Percentiles rank a stretch among this genome's conserved stretches.
Conservation (phyloP, 306 rosid species). For the Prunus armeniaca region DNA sequence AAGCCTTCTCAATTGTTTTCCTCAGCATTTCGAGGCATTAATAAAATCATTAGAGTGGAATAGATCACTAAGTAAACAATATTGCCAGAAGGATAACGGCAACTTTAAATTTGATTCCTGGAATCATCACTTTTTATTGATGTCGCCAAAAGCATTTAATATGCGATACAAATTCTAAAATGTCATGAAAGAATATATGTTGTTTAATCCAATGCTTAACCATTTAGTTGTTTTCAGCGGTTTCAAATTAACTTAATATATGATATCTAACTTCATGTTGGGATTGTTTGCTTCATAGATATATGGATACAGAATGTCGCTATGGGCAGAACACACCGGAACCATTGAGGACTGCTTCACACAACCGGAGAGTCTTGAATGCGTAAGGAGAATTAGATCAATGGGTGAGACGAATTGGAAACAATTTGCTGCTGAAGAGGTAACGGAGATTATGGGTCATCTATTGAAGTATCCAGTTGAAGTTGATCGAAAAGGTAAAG, state of each 20-base stretch:
- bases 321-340: constrained; percentile 92
- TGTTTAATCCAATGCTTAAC: neutral
- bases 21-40: neutral
- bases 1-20: neutral
- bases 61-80: no score
- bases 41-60: no score
- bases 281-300: constrained; percentile 40
- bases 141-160: neutral
- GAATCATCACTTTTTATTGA: no score
- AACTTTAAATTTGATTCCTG: no score
- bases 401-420: constrained; percentile 83
- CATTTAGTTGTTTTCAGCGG: neutral
- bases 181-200: neutral
- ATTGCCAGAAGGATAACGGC: no score
- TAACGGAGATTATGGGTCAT: constrained; percentile 83
- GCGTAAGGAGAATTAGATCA: constrained; percentile 65
- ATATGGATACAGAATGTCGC: constrained; percentile 91
- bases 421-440: constrained; percentile 62
- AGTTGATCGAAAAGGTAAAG: constrained; percentile 73
- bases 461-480: constrained; percentile 87
- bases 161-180: neutral
- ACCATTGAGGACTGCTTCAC: constrained; percentile 64
- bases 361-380: constrained; percentile 79
- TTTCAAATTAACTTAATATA: neutral
- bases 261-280: neutral